Evolutionary conservation across 2,329 filamentous ascomycete species (phyloP).

Genomic region (Stenocarpella maydis): DNA sequence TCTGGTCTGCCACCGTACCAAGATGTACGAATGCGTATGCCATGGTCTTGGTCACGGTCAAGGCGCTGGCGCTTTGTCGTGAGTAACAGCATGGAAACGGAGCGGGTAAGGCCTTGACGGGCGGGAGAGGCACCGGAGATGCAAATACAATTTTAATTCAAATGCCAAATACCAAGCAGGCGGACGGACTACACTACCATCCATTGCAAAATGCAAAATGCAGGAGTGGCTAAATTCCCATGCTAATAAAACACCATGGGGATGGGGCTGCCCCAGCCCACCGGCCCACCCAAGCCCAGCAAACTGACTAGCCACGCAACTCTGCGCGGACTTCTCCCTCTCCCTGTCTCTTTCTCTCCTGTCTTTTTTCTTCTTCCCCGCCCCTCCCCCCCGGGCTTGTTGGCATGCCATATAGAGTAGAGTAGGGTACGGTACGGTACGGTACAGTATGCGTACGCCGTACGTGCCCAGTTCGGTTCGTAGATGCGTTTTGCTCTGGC

Average conservation of each 20-base stretch:
- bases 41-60: background rate
- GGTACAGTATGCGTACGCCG: background rate
- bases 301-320: background rate
- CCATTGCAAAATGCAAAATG: background rate
- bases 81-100: slow-evolving; percentile 7
- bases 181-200: too few species aligned
- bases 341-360: too few species aligned
- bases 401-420: background rate
- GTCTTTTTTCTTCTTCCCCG: background rate
- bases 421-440: too few species aligned
- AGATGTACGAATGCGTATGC: background rate
- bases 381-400: too few species aligned
- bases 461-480: background rate
- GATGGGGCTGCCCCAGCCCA: background rate
- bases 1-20: background rate
- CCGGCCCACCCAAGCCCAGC: background rate
- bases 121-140: slow-evolving; percentile 7
- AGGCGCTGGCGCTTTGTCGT: slow-evolving; percentile 8
- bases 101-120: background rate
- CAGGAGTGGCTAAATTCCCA: slow-evolving; percentile 6
- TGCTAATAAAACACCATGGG: background rate
- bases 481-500: too few species aligned
- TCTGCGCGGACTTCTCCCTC: background rate
- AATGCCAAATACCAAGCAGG: background rate
- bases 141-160: background rate